Conservation (phyloP, 352 stramenopile genomes). For the Vaucheria bursata region DNA sequence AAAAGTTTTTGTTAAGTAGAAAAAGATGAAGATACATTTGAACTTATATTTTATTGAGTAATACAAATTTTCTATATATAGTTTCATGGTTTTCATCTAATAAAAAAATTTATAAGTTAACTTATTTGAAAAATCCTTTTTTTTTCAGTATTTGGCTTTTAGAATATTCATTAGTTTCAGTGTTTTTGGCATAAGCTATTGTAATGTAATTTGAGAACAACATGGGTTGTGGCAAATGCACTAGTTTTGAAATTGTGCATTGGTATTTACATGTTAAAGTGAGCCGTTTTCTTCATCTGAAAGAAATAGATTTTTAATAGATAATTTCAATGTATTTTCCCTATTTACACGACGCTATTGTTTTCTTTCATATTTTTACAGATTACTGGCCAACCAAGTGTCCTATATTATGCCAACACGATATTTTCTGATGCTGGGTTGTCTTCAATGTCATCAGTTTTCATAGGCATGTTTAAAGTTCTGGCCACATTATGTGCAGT, state of each 20-base stretch:
- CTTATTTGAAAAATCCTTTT: not conserved
- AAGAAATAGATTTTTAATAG: not conserved
- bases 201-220: not conserved
- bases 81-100: not conserved
- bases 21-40: not conserved
- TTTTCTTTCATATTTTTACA: conserved; percentile 31
- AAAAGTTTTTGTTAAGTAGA: not conserved
- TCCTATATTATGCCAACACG: conserved; percentile 57
- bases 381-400: conserved; percentile 57
- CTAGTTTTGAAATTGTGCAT: conserved; percentile 33
- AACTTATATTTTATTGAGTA: not conserved
- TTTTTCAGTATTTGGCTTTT: not conserved
- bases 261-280: not conserved
- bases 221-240: conserved; percentile 20
- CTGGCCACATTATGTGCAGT: conserved; percentile 53
- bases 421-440: conserved; percentile 57
- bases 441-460: conserved; percentile 47
- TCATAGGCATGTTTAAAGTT: conserved; percentile 53
- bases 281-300: not conserved
- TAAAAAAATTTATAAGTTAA: too few species aligned
- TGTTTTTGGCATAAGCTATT: not conserved
- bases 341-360: not conserved
- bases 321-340: not conserved
- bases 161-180: not conserved
- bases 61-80: not conserved